Base-by-base conservation (phyloP, 2,329 filamentous ascomycete species). In the Orbilia javanica region DNA sequence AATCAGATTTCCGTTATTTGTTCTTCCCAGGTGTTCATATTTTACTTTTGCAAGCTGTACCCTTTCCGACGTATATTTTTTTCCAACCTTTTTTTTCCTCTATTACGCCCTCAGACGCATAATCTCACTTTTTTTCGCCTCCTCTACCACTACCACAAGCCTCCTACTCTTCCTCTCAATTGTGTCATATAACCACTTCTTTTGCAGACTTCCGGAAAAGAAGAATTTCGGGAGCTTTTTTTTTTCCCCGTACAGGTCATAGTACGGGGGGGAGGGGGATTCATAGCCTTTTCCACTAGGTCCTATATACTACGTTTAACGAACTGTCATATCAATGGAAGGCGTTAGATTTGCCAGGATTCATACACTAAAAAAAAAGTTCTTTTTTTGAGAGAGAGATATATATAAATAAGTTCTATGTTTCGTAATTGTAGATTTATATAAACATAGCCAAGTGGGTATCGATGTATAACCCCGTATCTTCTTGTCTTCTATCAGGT, bases 281-380 rank as follows among this genome's bases (percentile, higher is more conserved):
- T 50, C 39, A 46, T 50, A 39, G 20, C 36, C 20, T 67, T 10
- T 27, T 29, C 25, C 36, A 36, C 13, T 3, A 36, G 4, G 27
- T 55, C 29, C 66, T 76, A 76, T 76, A 76, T 70, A 76, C 65
- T 70, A 69, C 65, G 34, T 50, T 68, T 65, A 69, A 76, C 72
- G 64, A 76, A 76, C 68, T 70, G 57, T 76, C 65, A 69, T 69
- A 75, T 76, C 72, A 64, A 76, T 70, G 72, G 72, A 76, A 76
- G 72, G 72, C 72, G 72, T 76, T 76, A 76, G 72, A 76, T 76
- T 76, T 69, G 65, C 72, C 60, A 60, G 72, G 71, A 63, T 70
- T 57, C 52, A 67, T 27, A 66, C 50, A 65, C 27, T n/a, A 11
- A 36, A 52, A 52, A 62, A 50, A 62, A 29, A 13, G 13, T 27